A percentile compares a stretch with the other conserved stretches of the same genome.
Evolutionary conservation across 179 eudicot genomes (phyloP).

Genomic region (Dionaea muscipula): DNA sequence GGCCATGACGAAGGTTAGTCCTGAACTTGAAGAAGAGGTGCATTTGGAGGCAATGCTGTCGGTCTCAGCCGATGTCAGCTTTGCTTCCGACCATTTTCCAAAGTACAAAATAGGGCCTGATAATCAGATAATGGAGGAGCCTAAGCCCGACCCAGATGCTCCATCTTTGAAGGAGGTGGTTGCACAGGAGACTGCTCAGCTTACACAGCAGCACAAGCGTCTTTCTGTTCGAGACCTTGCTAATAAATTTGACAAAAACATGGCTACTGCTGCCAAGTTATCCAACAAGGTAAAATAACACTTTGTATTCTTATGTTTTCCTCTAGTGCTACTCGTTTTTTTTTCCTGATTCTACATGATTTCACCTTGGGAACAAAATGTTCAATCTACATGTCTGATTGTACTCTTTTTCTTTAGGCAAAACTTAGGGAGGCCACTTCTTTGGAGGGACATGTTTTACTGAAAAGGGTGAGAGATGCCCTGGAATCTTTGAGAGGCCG

Average conservation of each 20-base stretch:
- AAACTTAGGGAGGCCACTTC: constrained; percentile 71
- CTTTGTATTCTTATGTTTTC: constrained; percentile 4
- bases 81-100: constrained; percentile 65
- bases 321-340: too few species aligned
- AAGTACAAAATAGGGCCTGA: constrained; percentile 76
- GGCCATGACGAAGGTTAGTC: constrained; percentile 76
- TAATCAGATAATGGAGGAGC: constrained; percentile 78
- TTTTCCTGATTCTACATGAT: too few species aligned
- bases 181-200: constrained; percentile 55
- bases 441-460: constrained; percentile 84
- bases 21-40: constrained; percentile 43
- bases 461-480: constrained; percentile 95
- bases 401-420: constrained; percentile 40
- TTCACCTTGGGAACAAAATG: too few species aligned
- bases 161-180: constrained; percentile 73
- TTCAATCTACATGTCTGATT: neutral
- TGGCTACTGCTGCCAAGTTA: constrained; percentile 78
- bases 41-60: constrained; percentile 44
- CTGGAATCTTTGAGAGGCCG: constrained; percentile 73
- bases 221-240: constrained; percentile 96
- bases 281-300: constrained; percentile 54
- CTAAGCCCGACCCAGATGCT: constrained; percentile 37
- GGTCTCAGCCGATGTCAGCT: constrained; percentile 87
- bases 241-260: constrained; percentile 79
- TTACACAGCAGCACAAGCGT: constrained; percentile 76